Conservation (phyloP, 106 monocot species). For the Platanthera zijinensis region DNA sequence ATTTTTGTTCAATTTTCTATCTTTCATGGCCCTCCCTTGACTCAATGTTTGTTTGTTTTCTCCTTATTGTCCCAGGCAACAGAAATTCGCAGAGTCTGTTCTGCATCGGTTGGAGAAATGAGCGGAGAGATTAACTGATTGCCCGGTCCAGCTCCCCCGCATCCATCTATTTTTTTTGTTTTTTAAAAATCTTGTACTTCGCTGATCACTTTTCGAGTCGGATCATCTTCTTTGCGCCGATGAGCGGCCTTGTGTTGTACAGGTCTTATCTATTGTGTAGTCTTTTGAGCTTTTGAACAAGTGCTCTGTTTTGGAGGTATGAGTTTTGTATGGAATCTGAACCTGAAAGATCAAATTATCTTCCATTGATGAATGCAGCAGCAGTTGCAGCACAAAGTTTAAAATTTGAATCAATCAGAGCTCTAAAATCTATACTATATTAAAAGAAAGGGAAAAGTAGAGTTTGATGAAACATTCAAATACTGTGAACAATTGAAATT, state of each 20-base stretch:
- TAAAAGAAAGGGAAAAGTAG: too few relatives aligned
- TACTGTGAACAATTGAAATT: too few relatives aligned
- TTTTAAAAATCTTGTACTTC: background rate
- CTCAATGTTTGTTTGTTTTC: background rate
- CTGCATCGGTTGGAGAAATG: constrained; percentile 4
- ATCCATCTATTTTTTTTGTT: background rate
- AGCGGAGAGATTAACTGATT: background rate
- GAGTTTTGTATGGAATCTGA: background rate
- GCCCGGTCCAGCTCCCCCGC: background rate
- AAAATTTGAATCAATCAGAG: too few relatives aligned
- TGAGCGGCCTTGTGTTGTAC: background rate
- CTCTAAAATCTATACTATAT: too few relatives aligned
- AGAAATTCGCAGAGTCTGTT: constrained; percentile 3
- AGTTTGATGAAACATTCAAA: too few relatives aligned
- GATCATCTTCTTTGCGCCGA: background rate
- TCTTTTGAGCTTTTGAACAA: background rate
- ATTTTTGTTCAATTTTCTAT: background rate
- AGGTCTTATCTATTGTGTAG: background rate
- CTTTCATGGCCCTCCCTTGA: too few relatives aligned
- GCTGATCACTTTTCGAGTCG: background rate
- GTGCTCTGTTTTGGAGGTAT: background rate
- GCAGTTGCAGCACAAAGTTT: too few relatives aligned
- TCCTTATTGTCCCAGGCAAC: constrained; percentile 1
- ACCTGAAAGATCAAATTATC: too few relatives aligned
- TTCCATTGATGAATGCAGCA: too few relatives aligned